phyloP scores from a whole-genome alignment of 148 eudicot species.

The Pharnaceum exiguum region DNA sequence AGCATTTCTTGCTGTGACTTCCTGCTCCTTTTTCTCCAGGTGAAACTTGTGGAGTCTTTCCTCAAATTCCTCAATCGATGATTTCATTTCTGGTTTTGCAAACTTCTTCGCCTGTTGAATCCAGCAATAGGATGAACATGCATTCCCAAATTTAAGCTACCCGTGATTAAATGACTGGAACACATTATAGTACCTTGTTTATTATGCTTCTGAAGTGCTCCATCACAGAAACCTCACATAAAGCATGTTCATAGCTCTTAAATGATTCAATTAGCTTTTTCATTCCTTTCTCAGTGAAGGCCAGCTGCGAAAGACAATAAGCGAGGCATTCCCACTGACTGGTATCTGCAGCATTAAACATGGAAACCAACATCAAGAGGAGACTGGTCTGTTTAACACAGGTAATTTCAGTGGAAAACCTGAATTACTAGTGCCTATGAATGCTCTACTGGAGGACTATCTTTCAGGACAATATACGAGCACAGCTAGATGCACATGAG shows the following conservation, averaged over 20 bases:
- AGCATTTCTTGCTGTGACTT: slow-evolving; percentile 77
- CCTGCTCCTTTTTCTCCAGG: slow-evolving; percentile 83
- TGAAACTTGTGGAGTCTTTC: slow-evolving; percentile 77
- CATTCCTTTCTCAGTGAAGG: slow-evolving; percentile 94
- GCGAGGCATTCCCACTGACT: slow-evolving; percentile 87
- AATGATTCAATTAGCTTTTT: slow-evolving; percentile 85
- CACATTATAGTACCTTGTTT: slow-evolving; percentile 53
- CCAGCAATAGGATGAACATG: not conserved
- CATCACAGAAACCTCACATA: slow-evolving; percentile 73
- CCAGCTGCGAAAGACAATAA: slow-evolving; percentile 95
- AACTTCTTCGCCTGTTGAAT: slow-evolving; percentile 74
- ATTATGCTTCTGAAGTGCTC: slow-evolving; percentile 82
- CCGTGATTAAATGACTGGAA: not conserved
- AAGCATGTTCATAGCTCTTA: slow-evolving; percentile 78
- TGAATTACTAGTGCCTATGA: too few species aligned
- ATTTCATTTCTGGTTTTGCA: slow-evolving; percentile 86
- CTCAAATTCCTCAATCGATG: slow-evolving; percentile 84
- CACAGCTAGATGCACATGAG: too few species aligned
- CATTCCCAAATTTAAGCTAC: not conserved
- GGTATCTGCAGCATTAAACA: slow-evolving; percentile 43
- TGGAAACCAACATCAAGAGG: not conserved
- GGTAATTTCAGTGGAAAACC: not conserved
- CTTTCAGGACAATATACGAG: too few species aligned
- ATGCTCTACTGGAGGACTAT: too few species aligned
- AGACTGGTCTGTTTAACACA: not conserved